Percentiles rank a stretch among this genome's conserved stretches.
phyloP scores from a whole-genome alignment of 108 stramenopile genomes.

The Mediolabrus comicus region DNA sequence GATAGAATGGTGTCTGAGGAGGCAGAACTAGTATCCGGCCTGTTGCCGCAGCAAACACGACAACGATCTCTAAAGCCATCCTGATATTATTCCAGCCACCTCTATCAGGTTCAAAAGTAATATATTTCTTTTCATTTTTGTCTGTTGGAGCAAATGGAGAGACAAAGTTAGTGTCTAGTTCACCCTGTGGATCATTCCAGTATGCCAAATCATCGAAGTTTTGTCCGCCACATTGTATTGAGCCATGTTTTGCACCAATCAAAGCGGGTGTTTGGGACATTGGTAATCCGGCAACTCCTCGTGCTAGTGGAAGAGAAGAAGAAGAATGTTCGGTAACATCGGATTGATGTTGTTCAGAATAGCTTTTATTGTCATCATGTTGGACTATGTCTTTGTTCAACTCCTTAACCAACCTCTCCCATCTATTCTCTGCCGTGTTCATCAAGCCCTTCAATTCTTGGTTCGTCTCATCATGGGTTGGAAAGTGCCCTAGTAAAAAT shows the following conservation, averaged over 20 bases:
- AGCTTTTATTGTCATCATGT: neutral
- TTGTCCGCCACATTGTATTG: slow-evolving; percentile 48
- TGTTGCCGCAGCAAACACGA: slow-evolving; percentile 80
- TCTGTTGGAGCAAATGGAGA: slow-evolving; percentile 53
- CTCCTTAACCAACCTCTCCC: neutral
- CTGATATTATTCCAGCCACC: slow-evolving; percentile 87
- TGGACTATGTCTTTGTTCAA: neutral
- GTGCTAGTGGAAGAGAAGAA: slow-evolving; percentile 36
- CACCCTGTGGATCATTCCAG: slow-evolving; percentile 80
- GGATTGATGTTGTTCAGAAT: too few relatives aligned
- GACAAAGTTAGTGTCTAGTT: slow-evolving; percentile 46
- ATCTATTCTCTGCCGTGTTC: neutral
- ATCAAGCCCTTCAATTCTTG: neutral
- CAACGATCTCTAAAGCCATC: slow-evolving; percentile 79
- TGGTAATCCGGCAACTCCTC: slow-evolving; percentile 62
- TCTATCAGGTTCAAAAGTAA: slow-evolving; percentile 75
- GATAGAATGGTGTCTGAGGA: slow-evolving; percentile 76
- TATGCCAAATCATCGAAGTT: slow-evolving; percentile 65
- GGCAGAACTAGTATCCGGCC: slow-evolving; percentile 87
- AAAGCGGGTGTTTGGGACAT: slow-evolving; percentile 70
- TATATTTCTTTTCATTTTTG: slow-evolving; percentile 23
- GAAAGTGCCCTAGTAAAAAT: slow-evolving; percentile 29
- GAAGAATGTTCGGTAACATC: neutral
- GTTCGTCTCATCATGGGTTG: neutral
- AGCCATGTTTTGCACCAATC: slow-evolving; percentile 59